These are phyloP conservation scores for Phytopythium chamaehyphon DNA, from an alignment of 352 stramenopile species.

Conservation along the genomic window DNA sequence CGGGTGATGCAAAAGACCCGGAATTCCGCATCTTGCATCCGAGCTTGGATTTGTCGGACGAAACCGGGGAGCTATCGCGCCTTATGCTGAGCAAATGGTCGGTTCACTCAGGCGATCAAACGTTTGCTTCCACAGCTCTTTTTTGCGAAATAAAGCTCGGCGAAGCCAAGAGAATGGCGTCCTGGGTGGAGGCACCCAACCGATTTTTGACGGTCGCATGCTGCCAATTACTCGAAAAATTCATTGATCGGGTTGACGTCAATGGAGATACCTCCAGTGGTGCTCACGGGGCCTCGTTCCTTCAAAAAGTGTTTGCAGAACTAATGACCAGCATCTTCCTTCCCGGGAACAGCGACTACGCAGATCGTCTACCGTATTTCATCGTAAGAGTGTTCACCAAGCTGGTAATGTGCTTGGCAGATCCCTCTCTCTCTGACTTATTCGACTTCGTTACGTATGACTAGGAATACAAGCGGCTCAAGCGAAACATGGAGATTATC, in stretches of 20 bases:
- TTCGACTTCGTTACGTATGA: not conserved
- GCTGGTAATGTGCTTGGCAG: too few species aligned
- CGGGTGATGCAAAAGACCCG: conserved; percentile 9
- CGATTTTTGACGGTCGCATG: conserved; percentile 71
- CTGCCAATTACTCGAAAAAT: conserved; percentile 66
- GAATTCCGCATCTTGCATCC: conserved; percentile 60
- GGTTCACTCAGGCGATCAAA: conserved; percentile 39
- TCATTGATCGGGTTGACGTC: conserved; percentile 28
- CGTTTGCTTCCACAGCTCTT: conserved; percentile 59
- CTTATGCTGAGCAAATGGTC: conserved; percentile 72
- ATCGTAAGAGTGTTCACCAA: conserved; percentile 26
- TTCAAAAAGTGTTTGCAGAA: conserved; percentile 47
- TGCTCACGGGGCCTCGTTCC: conserved; percentile 23
- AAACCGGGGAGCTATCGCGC: conserved; percentile 50
- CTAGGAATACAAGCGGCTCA: conserved; percentile 62
- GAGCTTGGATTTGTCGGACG: conserved; percentile 45
- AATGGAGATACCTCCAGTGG: conserved; percentile 4
- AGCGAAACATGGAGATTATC: conserved; percentile 39
- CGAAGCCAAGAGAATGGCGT: conserved; percentile 71
- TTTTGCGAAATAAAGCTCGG: conserved; percentile 82
- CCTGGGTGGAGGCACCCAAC: conserved; percentile 67
- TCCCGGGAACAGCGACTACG: conserved; percentile 21
- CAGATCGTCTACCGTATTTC: conserved; percentile 54
- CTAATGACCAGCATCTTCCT: conserved; percentile 56
- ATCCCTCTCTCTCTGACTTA: conserved; percentile 1